Conservation (phyloP, 495 filamentous ascomycete species). For the Xylaria venustula region DNA sequence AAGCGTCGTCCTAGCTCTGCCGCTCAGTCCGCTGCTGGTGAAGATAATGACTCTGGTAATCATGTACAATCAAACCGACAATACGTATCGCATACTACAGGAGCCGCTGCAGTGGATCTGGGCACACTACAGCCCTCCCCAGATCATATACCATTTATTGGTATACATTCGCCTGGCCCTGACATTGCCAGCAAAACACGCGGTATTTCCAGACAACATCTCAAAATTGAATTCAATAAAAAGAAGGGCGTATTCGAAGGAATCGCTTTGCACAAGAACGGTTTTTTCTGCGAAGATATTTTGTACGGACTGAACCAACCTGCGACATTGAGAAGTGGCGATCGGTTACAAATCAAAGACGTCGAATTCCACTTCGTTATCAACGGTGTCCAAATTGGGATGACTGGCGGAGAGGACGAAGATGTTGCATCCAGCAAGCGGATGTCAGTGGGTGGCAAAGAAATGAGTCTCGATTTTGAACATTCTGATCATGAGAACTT, state of each 20-base stretch:
- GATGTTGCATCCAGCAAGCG: conserved; percentile 40
- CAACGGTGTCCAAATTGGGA: conserved; percentile 67
- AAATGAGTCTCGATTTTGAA: conserved; percentile 66
- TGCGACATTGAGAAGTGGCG: conserved; percentile 67
- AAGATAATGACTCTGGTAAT: conserved; percentile 28
- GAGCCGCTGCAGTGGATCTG: conserved; percentile 50
- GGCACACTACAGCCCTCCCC: conserved; percentile 54
- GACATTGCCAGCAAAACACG: conserved; percentile 60
- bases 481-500: conserved; percentile 54
- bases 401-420: conserved; percentile 63
- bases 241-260: conserved; percentile 73
- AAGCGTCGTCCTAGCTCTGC: conserved; percentile 32
- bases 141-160: conserved; percentile 69
- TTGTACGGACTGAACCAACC: conserved; percentile 61
- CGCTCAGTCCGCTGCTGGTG: conserved; percentile 24
- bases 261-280: conserved; percentile 79
- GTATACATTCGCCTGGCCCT: conserved; percentile 70
- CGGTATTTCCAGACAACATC: conserved; percentile 82
- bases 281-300: conserved; percentile 77
- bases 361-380: conserved; percentile 72
- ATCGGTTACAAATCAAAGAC: conserved; percentile 74
- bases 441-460: conserved; percentile 54
- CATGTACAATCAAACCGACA: conserved; percentile 42
- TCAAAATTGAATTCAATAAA: conserved; percentile 79
- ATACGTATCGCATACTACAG: conserved; percentile 50